phyloP scores from a whole-genome alignment of 208 protist species.

The Leishmania mexicana region DNA sequence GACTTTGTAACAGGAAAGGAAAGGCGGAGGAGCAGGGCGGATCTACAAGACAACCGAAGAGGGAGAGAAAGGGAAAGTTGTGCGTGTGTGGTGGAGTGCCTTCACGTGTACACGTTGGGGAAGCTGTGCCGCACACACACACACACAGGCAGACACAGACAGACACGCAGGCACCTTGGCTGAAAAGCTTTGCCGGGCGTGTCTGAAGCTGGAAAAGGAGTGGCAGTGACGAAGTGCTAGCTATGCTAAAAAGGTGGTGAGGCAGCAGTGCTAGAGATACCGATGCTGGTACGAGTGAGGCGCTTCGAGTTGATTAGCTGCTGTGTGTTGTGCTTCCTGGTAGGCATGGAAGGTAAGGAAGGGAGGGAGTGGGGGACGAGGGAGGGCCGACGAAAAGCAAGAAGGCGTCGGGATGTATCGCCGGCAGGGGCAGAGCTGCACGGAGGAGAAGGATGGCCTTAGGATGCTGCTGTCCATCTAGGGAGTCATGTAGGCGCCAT shows the following conservation, averaged over 20 bases:
- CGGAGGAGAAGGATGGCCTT: neutral
- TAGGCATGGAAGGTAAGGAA: neutral
- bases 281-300: neutral
- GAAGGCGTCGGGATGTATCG: neutral
- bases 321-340: neutral
- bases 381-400: neutral
- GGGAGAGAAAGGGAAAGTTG: neutral
- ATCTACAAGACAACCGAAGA: neutral
- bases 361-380: neutral
- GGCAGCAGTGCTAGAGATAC: neutral
- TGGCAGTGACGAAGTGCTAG: neutral
- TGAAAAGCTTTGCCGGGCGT: neutral
- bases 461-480: neutral
- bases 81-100: neutral
- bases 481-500: neutral
- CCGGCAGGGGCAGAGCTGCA: neutral
- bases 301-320: neutral
- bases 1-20: neutral
- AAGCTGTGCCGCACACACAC: neutral
- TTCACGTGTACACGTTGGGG: neutral
- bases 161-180: neutral
- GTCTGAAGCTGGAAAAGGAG: neutral
- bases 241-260: neutral
- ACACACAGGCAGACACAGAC: neutral
- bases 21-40: neutral